Evolutionary conservation across 1,284 basidiomycete genomes (phyloP), one percentile per base, ranked within the genome.

Genomic region (Ganoderma meredithae): DNA sequence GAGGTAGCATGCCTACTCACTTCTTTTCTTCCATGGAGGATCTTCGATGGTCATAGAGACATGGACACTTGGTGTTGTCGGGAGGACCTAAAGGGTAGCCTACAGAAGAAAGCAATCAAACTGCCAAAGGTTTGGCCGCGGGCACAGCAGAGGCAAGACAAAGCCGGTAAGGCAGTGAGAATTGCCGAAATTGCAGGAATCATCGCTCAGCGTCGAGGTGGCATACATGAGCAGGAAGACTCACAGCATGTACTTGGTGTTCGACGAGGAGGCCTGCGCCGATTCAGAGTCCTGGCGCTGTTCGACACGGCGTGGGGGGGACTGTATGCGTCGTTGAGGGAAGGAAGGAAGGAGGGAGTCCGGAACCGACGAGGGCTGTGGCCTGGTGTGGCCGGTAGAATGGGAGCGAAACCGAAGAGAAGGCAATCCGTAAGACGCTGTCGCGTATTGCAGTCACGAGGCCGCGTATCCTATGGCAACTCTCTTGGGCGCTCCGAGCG

Each of bases 1-100:
- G 1, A 39, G 22, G 31, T 9, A 58, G 36, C 53, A 40, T 13
- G 41, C 25, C n/a, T 33, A 76, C 80, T 74, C 67, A 83, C 82
- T 79, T 73, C 74, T 79, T 72, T 79, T 77, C 78, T 83, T 83
- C 82, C 82, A 83, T 77, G 80, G 78, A 53, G 82, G 82, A 69
- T 83, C 80, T 59, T 78, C 76, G 60, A 76, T 74, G 69, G 74
- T 76, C 78, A 79, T 79, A 65, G 70, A 76, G 69, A 73, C 74
- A 76, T 76, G 70, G 60, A 63, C 59, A 17, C 33, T 64, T 71
- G 72, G 69, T 59, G 67, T 60, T 60, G 22, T 27, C 58, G 25
- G 25, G n/a, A 19, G n/a, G 12, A 17, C 22, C 58, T 40, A 40
- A 25, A 25, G 58, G 17, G 22, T 15, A 40, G 22, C 39, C 40